Evolutionary conservation across 2,329 filamentous ascomycete genomes (phyloP), one percentile per base, ranked within the genome.

Genomic region (Cryphonectria japonica): DNA sequence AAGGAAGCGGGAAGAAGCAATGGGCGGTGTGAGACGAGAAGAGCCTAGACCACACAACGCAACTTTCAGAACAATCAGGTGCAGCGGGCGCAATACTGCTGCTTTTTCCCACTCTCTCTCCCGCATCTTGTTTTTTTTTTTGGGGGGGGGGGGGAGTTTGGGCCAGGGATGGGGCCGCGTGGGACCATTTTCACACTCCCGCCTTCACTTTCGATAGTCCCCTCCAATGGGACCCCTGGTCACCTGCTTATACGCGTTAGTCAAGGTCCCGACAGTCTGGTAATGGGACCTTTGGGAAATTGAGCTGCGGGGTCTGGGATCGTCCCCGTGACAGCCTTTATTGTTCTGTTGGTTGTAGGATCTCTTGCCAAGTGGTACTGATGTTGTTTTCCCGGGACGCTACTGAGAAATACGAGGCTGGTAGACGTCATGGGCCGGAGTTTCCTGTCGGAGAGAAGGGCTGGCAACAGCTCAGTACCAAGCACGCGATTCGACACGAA

Each of bases 251-350:
- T 37, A 46, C 61, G 68, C 59, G 67, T 67, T 65, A 68, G 50
- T 50, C 37, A 61, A 62, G 60, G 52, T 39, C 71, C 71, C 71
- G 71, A 69, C 69, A 71, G 66, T 68, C 64, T 69, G 71, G 71
- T 54, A 68, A 68, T 60, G 13, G 63, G 52, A 57, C 34, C 19
- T 32, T 43, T 69, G 67, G 60, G 65, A 72, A 61, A 70, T 72
- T 71, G 41, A 66, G 39, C 41, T 70, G 71, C 39, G 66, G 67
- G 60, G 61, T 59, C 62, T 46, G 39, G 66, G 6, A 50, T 41
- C 61, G 61, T 60, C 39, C 26, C 37, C 68, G 64, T 61, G 54
- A 60, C 26, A 39, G 16, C 32, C n/a, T 29, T 43, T 14, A 26
- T 50, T 32, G 41, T 22, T n/a, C 26, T 19, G 26, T 26, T 32